phyloP scores from a whole-genome alignment of 768 basidiomycete genomes.

The Rhodosporidiobolus sp. region DNA sequence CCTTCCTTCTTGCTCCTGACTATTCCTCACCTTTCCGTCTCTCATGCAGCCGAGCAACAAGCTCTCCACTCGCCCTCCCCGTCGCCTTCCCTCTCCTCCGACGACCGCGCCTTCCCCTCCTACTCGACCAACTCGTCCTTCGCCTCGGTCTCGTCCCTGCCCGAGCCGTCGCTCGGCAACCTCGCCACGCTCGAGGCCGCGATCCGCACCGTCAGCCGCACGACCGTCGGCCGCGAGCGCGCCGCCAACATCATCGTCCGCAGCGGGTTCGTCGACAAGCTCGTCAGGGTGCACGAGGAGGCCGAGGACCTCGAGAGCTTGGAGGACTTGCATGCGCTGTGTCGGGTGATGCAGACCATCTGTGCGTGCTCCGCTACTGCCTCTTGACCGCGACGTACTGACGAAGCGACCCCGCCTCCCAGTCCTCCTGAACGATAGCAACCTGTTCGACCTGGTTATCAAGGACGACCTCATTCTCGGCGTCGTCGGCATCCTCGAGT shows the following conservation, averaged over 20 bases:
- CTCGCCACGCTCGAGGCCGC: constrained; percentile 74
- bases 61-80: constrained; percentile 26
- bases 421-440: constrained; percentile 95
- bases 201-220: constrained; percentile 63
- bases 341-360: constrained; percentile 89
- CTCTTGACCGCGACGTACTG: no score
- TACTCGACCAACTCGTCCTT: background rate
- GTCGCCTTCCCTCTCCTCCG: constrained; percentile 24
- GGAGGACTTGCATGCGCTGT: constrained; percentile 83
- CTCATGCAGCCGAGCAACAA: constrained; percentile 24
- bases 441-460: constrained; percentile 88
- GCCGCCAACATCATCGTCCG: constrained; percentile 25
- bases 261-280: constrained; percentile 80
- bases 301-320: constrained; percentile 92
- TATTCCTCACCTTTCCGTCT: background rate
- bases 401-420: constrained; percentile 15
- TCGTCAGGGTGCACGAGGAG: constrained; percentile 77
- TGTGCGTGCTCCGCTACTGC: constrained; percentile 67
- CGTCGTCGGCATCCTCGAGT: constrained; percentile 94
- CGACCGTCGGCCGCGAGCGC: constrained; percentile 33
- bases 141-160: constrained; percentile 54
- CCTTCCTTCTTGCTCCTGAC: background rate
- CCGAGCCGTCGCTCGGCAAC: constrained; percentile 70
- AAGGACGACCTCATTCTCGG: constrained; percentile 89
- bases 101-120: constrained; percentile 3